phyloP scores from a whole-genome alignment of 352 stramenopile species.

The Blastocystis sp. region DNA sequence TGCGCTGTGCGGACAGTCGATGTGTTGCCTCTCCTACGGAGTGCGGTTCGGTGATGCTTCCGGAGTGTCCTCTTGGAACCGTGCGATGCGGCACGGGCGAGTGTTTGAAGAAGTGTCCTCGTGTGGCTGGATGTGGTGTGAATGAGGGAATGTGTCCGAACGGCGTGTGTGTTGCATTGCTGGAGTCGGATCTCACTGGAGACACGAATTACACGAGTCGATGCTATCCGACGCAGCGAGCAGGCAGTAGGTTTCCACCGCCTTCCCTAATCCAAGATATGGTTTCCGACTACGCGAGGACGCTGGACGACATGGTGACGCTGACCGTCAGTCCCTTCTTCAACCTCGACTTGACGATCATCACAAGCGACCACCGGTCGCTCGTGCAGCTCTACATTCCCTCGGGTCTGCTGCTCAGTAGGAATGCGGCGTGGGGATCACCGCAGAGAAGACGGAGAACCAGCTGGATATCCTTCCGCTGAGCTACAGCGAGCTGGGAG shows the following conservation, averaged over 20 bases:
- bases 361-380: not conserved
- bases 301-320: not conserved
- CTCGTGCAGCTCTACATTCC: not conserved
- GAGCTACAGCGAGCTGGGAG: not conserved
- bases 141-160: constrained; percentile 19
- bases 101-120: not conserved
- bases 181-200: not conserved
- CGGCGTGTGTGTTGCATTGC: not conserved
- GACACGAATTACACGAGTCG: not conserved
- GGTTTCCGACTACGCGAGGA: not conserved
- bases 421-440: not conserved
- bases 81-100: not conserved
- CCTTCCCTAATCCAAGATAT: not conserved
- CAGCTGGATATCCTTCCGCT: constrained; percentile 1
- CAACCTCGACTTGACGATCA: not conserved
- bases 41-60: not conserved
- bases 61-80: not conserved
- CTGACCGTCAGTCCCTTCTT: constrained; percentile 6
- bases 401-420: not conserved
- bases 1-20: not conserved
- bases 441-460: not conserved
- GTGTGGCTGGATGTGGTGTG: not conserved
- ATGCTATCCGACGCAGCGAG: not conserved
- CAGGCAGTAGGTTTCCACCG: not conserved
- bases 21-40: not conserved